Evolutionary conservation across 208 protist species (phyloP).

Genomic region (Trypanosoma rangeli): DNA sequence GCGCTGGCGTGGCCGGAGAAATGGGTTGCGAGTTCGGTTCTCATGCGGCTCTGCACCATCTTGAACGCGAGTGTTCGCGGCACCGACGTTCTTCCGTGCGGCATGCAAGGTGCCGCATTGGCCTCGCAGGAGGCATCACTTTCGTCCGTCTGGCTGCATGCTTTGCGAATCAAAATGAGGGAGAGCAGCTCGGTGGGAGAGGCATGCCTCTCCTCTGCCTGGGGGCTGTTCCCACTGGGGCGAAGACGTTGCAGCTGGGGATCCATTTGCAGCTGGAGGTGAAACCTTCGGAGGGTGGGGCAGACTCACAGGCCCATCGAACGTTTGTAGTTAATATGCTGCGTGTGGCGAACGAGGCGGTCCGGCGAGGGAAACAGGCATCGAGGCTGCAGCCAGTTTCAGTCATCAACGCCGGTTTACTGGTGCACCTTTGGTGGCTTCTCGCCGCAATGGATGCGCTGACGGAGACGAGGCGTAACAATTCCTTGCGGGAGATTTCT

Average conservation of each 20-base stretch:
- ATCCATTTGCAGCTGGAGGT: constrained; percentile 2
- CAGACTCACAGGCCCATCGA: neutral
- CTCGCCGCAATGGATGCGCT: neutral
- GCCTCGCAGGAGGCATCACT: constrained; percentile 7
- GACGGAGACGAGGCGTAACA: neutral
- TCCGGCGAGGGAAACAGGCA: neutral
- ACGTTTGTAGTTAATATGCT: constrained; percentile 2
- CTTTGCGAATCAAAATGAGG: neutral
- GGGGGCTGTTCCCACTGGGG: neutral
- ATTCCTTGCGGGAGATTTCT: constrained; percentile 2
- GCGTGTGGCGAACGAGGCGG: neutral
- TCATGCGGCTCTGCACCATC: constrained; percentile 27
- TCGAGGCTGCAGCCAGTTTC: neutral
- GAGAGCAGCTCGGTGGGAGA: neutral
- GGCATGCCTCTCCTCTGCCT: constrained; percentile 19
- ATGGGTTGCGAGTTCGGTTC: constrained; percentile 14
- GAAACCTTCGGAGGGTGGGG: neutral
- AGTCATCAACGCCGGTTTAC: neutral
- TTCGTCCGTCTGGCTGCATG: constrained; percentile 2
- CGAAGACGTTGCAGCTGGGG: neutral
- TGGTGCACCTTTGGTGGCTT: constrained; percentile 15
- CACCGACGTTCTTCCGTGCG: neutral
- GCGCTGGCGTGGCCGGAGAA: constrained; percentile 20
- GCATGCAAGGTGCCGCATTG: neutral
- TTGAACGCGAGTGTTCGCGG: constrained; percentile 1